Evolutionary conservation across 2,329 filamentous ascomycete genomes (phyloP), one percentile per base, ranked within the genome.

Genomic region (Metarhizium anisopliae): DNA sequence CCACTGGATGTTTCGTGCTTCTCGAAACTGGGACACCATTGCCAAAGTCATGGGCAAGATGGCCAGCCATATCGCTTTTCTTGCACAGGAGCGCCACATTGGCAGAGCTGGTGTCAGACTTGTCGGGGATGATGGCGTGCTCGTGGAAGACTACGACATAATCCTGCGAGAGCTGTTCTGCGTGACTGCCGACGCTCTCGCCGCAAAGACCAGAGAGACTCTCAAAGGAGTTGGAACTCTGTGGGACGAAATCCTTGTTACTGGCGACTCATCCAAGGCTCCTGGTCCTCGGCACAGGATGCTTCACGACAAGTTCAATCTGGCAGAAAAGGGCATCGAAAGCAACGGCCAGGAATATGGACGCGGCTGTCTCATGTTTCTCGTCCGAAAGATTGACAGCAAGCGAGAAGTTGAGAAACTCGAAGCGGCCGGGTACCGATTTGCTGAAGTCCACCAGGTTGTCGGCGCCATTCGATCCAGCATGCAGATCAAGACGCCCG

Each of bases 91-190:
- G 38, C 66, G 73, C 52, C 71, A 76, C 56, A 61, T 65, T 8
- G 67, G 69, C 47, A 57, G 60, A 10, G 55, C 57, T 30, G 65
- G 67, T 59, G 73, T 76, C 60, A 75, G 73, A 61, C 76, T 80
- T 50, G 74, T 77, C 38, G 76, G 70, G 63, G 81, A 78, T 54
- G 71, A 84, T 59, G 75, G 80, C 1, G 78, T 82, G 25, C 73
- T 82, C 13, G 81, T 87, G 53, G 76, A 83, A 11, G 80, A 89
- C 58, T 93, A 93, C 67, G 86, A 89, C 38, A 74, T 85, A 16
- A 77, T 92, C 2, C 91, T 95, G 67, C 84, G 89, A 29, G 89
- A 95, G 66, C 77, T 92, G 10, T 95, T 95, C 68, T 95, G 89
- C 64, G 77, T 90, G 10, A 87, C 90, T 2, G 90, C 90, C 1